Evolutionary conservation across 2,329 filamentous ascomycete species (phyloP), one percentile per base, ranked within the genome.

Genomic region (Epichloe sp.): DNA sequence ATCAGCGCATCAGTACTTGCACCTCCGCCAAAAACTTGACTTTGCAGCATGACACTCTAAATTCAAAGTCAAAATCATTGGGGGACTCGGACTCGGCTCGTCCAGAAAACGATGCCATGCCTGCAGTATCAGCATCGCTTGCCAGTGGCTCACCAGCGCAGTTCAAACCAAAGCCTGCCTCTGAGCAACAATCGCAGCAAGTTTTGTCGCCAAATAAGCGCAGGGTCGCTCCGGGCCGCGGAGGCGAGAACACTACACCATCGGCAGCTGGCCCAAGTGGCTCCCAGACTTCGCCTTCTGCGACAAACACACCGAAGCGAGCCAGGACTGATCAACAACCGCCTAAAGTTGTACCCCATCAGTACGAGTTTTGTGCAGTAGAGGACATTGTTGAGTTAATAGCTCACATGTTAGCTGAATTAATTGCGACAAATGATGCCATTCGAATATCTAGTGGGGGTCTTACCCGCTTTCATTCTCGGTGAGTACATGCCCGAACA

Each of bases 341-440:
- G 7, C 70, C 76, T 41, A 85, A 82, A 61, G 59, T 76, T 8
- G 61, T 93, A 63, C 86, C 93, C 1, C 68, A 77, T 53, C 76
- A 77, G 60, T 98, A 98, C 66, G 88, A 95, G 66, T 72, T 82
- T 11, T 95, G 88, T 64, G 75, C 85, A 40, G 80, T 87, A 8
- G 86, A 89, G 61, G 90, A 96, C 64, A 79, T 98, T 63, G 93
- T 95, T 31, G 76, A 91, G 42, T 72, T 98, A 54, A 93, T 98
- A 58, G 83, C 90, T 44, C 88, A 94, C 62, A 97, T 98, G 93
- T 77, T 98, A 46, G 84, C 90, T 67, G 93, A 98, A 68, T 74
- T 98, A 46, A 95, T 98, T 58, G 83, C 87, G 55, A 87, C 91
- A 56, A 98, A 98, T 62, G 93, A 98, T 65, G 90, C 91, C 45